Evolutionary conservation across 345 rosid species (phyloP).

Genomic region (Euclidium syriacum): DNA sequence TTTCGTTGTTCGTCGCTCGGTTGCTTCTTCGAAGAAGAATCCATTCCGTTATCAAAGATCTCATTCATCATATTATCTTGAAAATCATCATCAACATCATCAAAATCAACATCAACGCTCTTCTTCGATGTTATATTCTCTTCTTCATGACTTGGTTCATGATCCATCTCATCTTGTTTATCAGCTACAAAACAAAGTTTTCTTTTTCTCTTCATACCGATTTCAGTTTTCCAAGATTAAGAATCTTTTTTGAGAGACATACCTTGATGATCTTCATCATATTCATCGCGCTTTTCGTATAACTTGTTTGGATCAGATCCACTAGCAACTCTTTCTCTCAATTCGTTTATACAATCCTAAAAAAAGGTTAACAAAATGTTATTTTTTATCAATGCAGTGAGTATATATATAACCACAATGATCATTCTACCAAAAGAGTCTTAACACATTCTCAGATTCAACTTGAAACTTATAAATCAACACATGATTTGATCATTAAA

Average conservation of each 20-base stretch:
- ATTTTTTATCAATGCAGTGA: not conserved
- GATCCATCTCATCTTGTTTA: slow-evolving; percentile 33
- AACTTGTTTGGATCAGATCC: slow-evolving; percentile 83
- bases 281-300: slow-evolving; percentile 41
- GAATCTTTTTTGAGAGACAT: slow-evolving; percentile 7
- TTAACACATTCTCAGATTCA: not conserved
- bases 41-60: slow-evolving; percentile 42
- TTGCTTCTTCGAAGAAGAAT: slow-evolving; percentile 27
- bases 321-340: slow-evolving; percentile 75
- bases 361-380: slow-evolving; percentile 8
- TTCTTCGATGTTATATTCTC: slow-evolving; percentile 28
- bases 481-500: not conserved
- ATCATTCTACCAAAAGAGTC: slow-evolving; percentile 4
- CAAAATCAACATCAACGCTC: slow-evolving; percentile 16
- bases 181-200: slow-evolving; percentile 27
- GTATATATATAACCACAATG: not conserved
- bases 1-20: slow-evolving; percentile 17
- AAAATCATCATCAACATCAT: slow-evolving; percentile 20
- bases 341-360: slow-evolving; percentile 63
- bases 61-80: slow-evolving; percentile 55
- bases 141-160: slow-evolving; percentile 21
- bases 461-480: not conserved
- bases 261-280: slow-evolving; percentile 48
- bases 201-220: not conserved
- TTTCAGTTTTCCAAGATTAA: not conserved